Conservation (phyloP, 306 rosid genomes). For the Rosa lucieae region DNA sequence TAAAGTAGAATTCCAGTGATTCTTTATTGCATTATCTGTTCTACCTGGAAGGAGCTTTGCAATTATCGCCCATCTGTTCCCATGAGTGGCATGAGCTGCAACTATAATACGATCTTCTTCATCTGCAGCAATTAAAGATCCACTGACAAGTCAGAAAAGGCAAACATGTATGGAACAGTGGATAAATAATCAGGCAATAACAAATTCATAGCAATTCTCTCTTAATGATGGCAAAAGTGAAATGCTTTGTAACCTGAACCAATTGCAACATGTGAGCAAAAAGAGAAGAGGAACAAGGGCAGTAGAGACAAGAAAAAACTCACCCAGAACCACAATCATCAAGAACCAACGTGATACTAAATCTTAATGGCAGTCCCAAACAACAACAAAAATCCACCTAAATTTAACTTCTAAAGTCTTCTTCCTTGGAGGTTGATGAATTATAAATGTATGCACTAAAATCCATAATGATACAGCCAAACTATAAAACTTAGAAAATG, state of each 20-base stretch:
- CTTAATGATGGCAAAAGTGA: neutral
- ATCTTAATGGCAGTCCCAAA: neutral
- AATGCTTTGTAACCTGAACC: neutral
- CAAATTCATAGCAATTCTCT: neutral
- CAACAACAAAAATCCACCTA: neutral
- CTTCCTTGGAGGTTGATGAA: neutral
- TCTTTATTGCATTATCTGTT: constrained; percentile 79
- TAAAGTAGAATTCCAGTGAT: constrained; percentile 83
- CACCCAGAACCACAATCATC: constrained; percentile 7
- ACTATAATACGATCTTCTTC: constrained; percentile 62
- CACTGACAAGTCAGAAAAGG: neutral
- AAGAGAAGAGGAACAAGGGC: neutral
- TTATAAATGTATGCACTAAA: neutral
- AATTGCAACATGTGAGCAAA: neutral
- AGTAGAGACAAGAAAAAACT: neutral
- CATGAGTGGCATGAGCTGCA: constrained; percentile 72
- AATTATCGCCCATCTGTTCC: constrained; percentile 82
- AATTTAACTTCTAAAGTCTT: neutral
- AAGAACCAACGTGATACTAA: neutral
- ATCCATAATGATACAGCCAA: neutral
- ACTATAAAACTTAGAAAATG: no score
- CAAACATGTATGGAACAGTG: neutral
- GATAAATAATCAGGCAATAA: neutral
- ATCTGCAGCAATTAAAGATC: constrained; percentile 46
- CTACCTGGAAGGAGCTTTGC: constrained; percentile 78